Conservation (phyloP, 2,329 filamentous ascomycete species). For the Cercospora berteroae region DNA sequence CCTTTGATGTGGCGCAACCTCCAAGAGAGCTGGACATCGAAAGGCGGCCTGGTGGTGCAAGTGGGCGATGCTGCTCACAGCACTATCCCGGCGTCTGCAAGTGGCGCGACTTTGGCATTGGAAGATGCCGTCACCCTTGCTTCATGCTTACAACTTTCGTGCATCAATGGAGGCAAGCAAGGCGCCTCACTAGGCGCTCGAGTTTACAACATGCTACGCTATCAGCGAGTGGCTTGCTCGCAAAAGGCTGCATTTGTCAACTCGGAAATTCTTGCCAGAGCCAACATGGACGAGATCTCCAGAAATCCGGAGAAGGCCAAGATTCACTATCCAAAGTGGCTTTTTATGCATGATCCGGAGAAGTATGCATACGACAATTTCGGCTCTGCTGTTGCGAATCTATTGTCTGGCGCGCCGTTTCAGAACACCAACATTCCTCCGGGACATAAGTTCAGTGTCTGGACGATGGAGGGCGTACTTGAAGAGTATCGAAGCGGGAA, state of each 20-base stretch:
- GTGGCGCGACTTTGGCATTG: conserved; percentile 50
- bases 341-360: conserved; percentile 32
- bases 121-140: conserved; percentile 49
- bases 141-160: conserved; percentile 45
- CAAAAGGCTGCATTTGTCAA: conserved; percentile 52
- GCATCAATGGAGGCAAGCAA: conserved; percentile 39
- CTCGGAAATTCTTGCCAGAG: conserved; percentile 49
- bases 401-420: conserved; percentile 17
- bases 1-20: conserved; percentile 49
- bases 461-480: conserved; percentile 20
- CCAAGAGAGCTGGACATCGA: conserved; percentile 46
- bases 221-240: conserved; percentile 45
- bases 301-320: conserved; percentile 45
- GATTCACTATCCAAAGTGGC: conserved; percentile 48
- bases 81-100: conserved; percentile 46
- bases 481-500: background rate
- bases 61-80: conserved; percentile 48
- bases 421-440: conserved; percentile 21
- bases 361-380: conserved; percentile 27
- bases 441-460: conserved; percentile 24
- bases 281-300: conserved; percentile 51
- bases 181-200: conserved; percentile 36
- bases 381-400: conserved; percentile 18
- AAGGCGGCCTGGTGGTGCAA: conserved; percentile 44
- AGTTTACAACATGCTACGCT: conserved; percentile 40